phyloP scores from a whole-genome alignment of 805 yeast genomes.

The Schwanniomyces pseudopolymorphus region DNA sequence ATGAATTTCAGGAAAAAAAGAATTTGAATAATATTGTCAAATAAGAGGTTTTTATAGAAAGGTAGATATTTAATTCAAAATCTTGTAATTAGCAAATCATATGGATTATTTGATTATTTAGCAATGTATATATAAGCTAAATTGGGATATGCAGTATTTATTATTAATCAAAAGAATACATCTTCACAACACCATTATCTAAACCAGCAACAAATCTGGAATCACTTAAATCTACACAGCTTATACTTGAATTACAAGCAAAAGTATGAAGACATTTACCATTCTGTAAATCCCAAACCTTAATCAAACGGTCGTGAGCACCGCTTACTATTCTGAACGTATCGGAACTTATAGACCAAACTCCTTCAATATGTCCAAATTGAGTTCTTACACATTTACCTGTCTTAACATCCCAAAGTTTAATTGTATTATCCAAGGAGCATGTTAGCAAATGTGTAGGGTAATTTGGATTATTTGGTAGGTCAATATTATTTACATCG shows the following conservation, averaged over 20 bases:
- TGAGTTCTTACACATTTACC: slow-evolving; percentile 91
- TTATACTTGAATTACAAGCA: slow-evolving; percentile 59
- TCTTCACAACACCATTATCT: slow-evolving; percentile 82
- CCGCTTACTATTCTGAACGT: slow-evolving; percentile 93
- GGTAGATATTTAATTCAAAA: background rate
- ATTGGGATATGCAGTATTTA: background rate
- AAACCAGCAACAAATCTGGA: slow-evolving; percentile 87
- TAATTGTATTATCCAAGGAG: slow-evolving; percentile 89
- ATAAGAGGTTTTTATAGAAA: background rate
- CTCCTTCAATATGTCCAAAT: slow-evolving; percentile 98
- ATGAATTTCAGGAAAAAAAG: background rate
- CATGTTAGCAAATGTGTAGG: slow-evolving; percentile 88
- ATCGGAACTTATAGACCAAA: slow-evolving; percentile 96
- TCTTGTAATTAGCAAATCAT: background rate
- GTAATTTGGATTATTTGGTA: slow-evolving; percentile 32
- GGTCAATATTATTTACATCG: slow-evolving; percentile 14
- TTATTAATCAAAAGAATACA: slow-evolving; percentile 69
- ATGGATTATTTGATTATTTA: background rate
- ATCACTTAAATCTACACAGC: slow-evolving; percentile 85
- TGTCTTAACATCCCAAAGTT: slow-evolving; percentile 83
- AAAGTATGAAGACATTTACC: slow-evolving; percentile 95
- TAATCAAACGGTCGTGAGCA: slow-evolving; percentile 86
- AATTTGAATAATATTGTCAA: background rate
- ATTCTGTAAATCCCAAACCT: slow-evolving; percentile 93
- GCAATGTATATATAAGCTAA: background rate